phyloP scores from a whole-genome alignment of 2,329 filamentous ascomycete species.

The Ceratocystiopsis minuta region DNA sequence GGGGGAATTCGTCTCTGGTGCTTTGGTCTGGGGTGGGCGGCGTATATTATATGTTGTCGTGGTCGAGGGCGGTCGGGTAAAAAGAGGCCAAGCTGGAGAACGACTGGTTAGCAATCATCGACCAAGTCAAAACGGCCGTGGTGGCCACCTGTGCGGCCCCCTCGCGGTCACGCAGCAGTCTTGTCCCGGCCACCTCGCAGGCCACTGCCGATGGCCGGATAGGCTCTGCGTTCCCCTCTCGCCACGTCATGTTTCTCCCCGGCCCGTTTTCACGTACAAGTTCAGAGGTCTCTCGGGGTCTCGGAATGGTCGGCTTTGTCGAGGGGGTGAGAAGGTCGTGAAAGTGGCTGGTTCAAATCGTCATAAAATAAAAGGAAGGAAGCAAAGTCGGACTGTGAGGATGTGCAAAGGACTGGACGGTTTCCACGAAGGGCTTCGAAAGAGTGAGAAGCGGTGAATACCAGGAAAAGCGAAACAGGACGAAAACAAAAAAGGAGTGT shows the following conservation, averaged over 20 bases:
- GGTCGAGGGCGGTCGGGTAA: neutral
- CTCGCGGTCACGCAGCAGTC: no score
- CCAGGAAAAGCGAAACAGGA: constrained; percentile 11
- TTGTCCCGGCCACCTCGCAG: no score
- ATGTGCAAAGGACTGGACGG: constrained; percentile 37
- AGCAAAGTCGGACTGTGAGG: constrained; percentile 41
- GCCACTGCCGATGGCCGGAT: neutral
- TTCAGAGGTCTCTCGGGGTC: constrained; percentile 1
- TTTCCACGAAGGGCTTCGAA: constrained; percentile 19
- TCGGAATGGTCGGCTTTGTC: constrained; percentile 4
- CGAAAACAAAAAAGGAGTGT: constrained; percentile 18
- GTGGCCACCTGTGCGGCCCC: no score
- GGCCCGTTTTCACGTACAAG: constrained; percentile 1
- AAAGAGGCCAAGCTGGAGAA: neutral
- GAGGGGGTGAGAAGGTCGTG: constrained; percentile 5
- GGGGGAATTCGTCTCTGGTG: neutral
- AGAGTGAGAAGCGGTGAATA: constrained; percentile 28
- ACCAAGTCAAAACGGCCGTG: neutral
- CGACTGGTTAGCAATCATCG: neutral
- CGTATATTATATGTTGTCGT: neutral
- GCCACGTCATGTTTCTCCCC: neutral
- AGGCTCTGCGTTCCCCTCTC: neutral
- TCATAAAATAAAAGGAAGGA: constrained; percentile 38
- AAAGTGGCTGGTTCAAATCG: neutral
- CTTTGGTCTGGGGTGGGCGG: no score